A percentile compares a stretch with the other conserved stretches of the same genome.
phyloP scores from a whole-genome alignment of 176 grass and related monocot species.

The Oryza nivara region DNA sequence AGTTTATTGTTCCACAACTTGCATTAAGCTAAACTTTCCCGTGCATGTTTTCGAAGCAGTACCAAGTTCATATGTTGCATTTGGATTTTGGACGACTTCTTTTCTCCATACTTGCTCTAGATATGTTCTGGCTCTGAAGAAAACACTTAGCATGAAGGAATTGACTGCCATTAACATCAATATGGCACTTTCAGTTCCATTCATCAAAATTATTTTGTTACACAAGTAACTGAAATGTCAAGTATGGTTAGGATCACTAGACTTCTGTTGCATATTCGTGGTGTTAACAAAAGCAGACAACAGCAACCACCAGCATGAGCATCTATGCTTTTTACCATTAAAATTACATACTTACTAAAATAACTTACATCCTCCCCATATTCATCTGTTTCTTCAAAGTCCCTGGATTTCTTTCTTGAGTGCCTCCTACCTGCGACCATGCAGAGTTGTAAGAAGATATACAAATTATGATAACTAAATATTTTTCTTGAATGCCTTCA shows the following conservation, averaged over 20 bases:
- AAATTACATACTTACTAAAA: background rate
- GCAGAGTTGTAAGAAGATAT: slow-evolving; percentile 12
- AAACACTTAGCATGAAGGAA: background rate
- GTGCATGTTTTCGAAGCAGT: background rate
- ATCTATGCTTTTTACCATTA: background rate
- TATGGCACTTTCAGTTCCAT: background rate
- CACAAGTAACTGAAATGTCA: background rate
- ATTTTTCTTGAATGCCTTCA: background rate
- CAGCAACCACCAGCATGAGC: background rate
- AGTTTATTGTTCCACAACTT: background rate
- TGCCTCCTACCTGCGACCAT: slow-evolving; percentile 53
- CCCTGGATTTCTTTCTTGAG: slow-evolving; percentile 53
- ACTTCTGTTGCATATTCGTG: background rate
- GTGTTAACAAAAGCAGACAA: background rate
- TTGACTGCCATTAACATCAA: background rate
- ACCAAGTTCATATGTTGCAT: background rate
- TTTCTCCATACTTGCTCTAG: background rate
- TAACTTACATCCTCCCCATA: slow-evolving; percentile 53
- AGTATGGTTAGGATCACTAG: background rate
- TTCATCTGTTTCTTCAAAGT: slow-evolving; percentile 54
- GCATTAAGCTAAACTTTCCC: slow-evolving; percentile 1
- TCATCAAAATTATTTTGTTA: slow-evolving; percentile 4
- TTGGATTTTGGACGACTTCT: too few relatives aligned
- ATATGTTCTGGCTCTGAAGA: background rate
- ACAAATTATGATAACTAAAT: background rate